Percentiles rank a stretch among this genome's conserved stretches.
These are phyloP conservation scores for Neurospora discreta DNA, from an alignment of 495 filamentous ascomycete species.

Conservation along the genomic window DNA sequence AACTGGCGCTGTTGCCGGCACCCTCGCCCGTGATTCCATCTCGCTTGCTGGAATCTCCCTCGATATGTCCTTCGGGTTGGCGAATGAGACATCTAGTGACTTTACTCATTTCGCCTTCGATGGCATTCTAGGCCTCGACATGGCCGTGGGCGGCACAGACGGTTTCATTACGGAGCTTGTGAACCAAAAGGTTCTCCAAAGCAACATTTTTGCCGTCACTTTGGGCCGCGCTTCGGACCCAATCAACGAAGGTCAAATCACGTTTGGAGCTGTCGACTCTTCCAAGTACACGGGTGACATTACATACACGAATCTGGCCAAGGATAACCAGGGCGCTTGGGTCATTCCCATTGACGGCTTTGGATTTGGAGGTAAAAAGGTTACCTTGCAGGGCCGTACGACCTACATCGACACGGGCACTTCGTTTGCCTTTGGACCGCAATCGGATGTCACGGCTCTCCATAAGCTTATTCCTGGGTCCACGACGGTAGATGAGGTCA, in stretches of 20 bases:
- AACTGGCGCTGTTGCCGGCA: conserved; percentile 54
- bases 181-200: conserved; percentile 42
- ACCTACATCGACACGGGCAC: conserved; percentile 79
- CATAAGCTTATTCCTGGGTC: conserved; percentile 57
- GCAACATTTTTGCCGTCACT: conserved; percentile 58
- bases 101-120: conserved; percentile 72
- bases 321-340: conserved; percentile 42
- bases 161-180: conserved; percentile 53
- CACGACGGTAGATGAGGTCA: conserved; percentile 31
- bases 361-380: conserved; percentile 42
- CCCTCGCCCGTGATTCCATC: conserved; percentile 50
- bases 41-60: conserved; percentile 52
- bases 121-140: conserved; percentile 74
- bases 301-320: conserved; percentile 42
- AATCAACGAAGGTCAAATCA: conserved; percentile 60
- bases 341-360: conserved; percentile 55
- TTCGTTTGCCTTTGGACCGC: conserved; percentile 58
- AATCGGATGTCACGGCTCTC: conserved; percentile 49
- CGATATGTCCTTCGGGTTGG: conserved; percentile 56
- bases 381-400: conserved; percentile 37
- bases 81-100: conserved; percentile 50
- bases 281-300: conserved; percentile 55
- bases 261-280: conserved; percentile 59
- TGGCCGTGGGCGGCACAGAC: conserved; percentile 35
- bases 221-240: conserved; percentile 53